These are phyloP conservation scores for Colletotrichum acutatum DNA, from an alignment of 2,329 filamentous ascomycete genomes.

Conservation along the genomic window DNA sequence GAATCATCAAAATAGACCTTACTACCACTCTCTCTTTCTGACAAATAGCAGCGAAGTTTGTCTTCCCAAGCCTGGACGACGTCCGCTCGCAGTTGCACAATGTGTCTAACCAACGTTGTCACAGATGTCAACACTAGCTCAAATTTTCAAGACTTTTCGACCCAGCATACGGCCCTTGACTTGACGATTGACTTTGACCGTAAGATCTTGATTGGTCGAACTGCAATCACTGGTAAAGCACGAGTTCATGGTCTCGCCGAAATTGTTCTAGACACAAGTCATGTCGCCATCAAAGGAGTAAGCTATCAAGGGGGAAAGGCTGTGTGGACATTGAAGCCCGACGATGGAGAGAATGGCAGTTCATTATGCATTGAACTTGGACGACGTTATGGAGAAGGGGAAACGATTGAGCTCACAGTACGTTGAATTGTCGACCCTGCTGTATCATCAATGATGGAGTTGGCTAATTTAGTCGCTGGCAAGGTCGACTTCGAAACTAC, in stretches of 20 bases:
- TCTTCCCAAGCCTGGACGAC: neutral
- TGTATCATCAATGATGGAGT: neutral
- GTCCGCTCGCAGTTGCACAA: neutral
- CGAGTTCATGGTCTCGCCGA: constrained; percentile 37
- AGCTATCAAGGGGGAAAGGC: neutral
- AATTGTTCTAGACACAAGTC: constrained; percentile 12
- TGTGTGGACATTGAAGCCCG: neutral
- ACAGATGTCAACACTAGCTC: constrained; percentile 90
- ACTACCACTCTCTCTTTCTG: neutral
- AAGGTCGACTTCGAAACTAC: constrained; percentile 85
- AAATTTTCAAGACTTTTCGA: constrained; percentile 91
- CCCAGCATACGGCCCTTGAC: constrained; percentile 82
- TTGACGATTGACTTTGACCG: constrained; percentile 86
- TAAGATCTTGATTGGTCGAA: constrained; percentile 74
- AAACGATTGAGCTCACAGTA: neutral
- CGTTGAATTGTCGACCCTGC: neutral
- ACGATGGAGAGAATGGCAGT: neutral
- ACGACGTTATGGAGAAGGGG: neutral
- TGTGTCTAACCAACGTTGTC: neutral
- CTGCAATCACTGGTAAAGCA: constrained; percentile 74
- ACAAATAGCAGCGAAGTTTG: neutral
- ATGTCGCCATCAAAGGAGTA: neutral
- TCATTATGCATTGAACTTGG: neutral
- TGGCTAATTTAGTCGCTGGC: constrained; percentile 55
- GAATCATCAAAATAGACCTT: neutral